A percentile compares a stretch with the other conserved stretches of the same genome.
phyloP scores from a whole-genome alignment of 2,329 filamentous ascomycete genomes.

The Fusarium acutatum region DNA sequence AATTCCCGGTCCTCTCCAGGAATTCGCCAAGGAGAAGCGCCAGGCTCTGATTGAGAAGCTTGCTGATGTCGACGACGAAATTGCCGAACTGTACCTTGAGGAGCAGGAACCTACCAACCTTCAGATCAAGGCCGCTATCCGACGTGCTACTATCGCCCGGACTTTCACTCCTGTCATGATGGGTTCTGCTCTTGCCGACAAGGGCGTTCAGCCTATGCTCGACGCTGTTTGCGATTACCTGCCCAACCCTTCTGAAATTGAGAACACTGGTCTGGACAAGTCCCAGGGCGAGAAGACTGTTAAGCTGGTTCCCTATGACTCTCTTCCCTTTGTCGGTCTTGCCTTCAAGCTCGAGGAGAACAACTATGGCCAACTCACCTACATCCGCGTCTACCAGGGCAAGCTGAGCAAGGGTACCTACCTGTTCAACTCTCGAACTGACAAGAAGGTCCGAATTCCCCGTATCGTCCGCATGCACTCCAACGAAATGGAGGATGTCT shows the following conservation, averaged over 20 bases:
- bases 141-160: slow-evolving; percentile 84
- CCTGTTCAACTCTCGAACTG: slow-evolving; percentile 91
- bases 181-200: slow-evolving; percentile 94
- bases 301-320: slow-evolving; percentile 91
- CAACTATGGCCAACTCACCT: slow-evolving; percentile 97
- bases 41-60: slow-evolving; percentile 91
- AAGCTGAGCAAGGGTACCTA: slow-evolving; percentile 86
- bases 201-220: slow-evolving; percentile 94
- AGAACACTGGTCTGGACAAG: slow-evolving; percentile 89
- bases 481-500: slow-evolving; percentile 98
- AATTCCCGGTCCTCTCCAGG: slow-evolving; percentile 80
- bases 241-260: slow-evolving; percentile 88
- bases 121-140: slow-evolving; percentile 93
- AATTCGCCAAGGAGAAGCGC: slow-evolving; percentile 83
- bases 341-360: slow-evolving; percentile 99
- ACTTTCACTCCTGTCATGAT: slow-evolving; percentile 97
- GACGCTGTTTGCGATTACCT: slow-evolving; percentile 97
- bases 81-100: slow-evolving; percentile 92
- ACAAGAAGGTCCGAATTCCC: slow-evolving; percentile 96
- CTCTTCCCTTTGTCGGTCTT: slow-evolving; percentile 90
- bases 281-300: slow-evolving; percentile 80
- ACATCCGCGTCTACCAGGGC: slow-evolving; percentile 98
- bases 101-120: slow-evolving; percentile 80
- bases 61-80: slow-evolving; percentile 97
- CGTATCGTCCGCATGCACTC: slow-evolving; percentile 99